Base-by-base conservation (phyloP, 306 rosid genomes). In the Herpetospermum pedunculosum region DNA sequence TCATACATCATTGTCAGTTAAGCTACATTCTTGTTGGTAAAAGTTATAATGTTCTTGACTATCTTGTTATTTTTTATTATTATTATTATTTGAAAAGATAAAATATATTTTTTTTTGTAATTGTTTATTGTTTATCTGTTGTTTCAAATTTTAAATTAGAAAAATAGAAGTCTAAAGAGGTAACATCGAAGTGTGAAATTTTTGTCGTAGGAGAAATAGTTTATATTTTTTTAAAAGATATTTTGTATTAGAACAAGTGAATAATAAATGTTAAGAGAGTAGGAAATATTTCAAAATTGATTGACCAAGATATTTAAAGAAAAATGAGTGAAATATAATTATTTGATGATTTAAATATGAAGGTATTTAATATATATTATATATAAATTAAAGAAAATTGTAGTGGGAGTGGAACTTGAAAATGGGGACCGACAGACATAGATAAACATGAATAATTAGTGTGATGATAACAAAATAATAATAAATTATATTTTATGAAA, bases 391-490 rank as follows among this genome's bases (percentile, higher is more conserved):
- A 59, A 59, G 11, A 6, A 60, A 16, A 15, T 14, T 60, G 64
- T 57, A 26, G 18, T 54, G 62, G 60, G 11, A 26, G 18, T 54
- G 62, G 60, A 23, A 54, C 3, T 54, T 10, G 18, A 60, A 62
- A n/a, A n/a, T 62, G 30, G 70, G 43, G 18, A 64, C 30, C 16
- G 70, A 64, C 30, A 10, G 70, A 64, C 70, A 38, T 38, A 19
- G 50, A 38, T 65, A 65, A 38, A 38, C 49, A 40, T 65, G 72
- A 65, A 65, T 65, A 40, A 65, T 65, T 65, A 65, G 49, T 65
- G 8, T 65, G 32, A 65, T 19, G 38, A 38, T 65, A 19, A 38
- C 16, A 29, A 11, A 58, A 25, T 58, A 58, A 26, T 3, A 58
- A 59, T 6, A 59, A 11, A 12, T 32, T 13, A 30, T 30, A 60